Percentiles rank a stretch among this genome's conserved stretches.
These are phyloP conservation scores for Chaetomiaceae sp. DNA, from an alignment of 2,329 filamentous ascomycete species.

Conservation along the genomic window DNA sequence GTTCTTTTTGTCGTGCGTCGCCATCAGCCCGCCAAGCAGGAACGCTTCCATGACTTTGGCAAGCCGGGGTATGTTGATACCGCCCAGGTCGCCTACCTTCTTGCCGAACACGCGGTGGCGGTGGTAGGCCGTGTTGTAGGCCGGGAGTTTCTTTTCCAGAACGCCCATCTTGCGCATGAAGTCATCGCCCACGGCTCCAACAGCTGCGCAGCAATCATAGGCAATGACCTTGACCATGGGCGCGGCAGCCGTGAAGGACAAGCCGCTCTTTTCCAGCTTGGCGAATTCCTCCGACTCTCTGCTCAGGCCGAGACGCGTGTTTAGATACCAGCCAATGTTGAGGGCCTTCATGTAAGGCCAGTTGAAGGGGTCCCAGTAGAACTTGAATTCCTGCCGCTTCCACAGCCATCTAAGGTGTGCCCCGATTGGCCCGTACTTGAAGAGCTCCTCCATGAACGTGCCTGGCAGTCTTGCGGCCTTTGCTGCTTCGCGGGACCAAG, in stretches of 20 bases:
- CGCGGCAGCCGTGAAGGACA: not conserved
- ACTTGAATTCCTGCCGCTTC: slow-evolving; percentile 21
- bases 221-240: slow-evolving; percentile 13
- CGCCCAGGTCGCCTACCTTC: not conserved
- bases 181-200: slow-evolving; percentile 20
- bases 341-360: slow-evolving; percentile 10
- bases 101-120: slow-evolving; percentile 5
- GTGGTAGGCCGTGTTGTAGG: slow-evolving; percentile 5
- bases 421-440: slow-evolving; percentile 14
- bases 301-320: slow-evolving; percentile 11
- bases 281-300: not conserved
- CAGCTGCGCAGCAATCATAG: slow-evolving; percentile 21
- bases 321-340: slow-evolving; percentile 13
- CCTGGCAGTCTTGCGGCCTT: slow-evolving; percentile 7
- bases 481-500: slow-evolving; percentile 16
- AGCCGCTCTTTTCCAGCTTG: not conserved
- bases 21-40: slow-evolving; percentile 5
- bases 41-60: not conserved
- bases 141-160: not conserved
- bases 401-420: slow-evolving; percentile 18
- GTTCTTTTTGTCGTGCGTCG: not conserved
- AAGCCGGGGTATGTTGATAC: not conserved
- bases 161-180: slow-evolving; percentile 18
- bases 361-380: slow-evolving; percentile 20
- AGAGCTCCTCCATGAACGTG: slow-evolving; percentile 6